These are phyloP conservation scores for Eremothecium gossypii DNA, from an alignment of 1,139 yeast species.

Conservation along the genomic window DNA sequence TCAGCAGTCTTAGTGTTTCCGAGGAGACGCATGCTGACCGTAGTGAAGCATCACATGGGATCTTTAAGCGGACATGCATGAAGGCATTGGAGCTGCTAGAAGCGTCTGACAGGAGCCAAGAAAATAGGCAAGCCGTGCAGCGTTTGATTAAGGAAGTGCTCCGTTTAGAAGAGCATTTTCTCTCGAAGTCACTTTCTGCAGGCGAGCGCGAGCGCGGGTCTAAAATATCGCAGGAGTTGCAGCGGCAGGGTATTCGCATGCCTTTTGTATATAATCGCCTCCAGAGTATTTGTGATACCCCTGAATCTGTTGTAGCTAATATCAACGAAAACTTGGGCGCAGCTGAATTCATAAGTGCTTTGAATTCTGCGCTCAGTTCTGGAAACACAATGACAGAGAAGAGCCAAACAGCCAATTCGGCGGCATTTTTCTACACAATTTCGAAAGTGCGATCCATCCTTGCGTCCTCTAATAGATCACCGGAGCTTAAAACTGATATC, in stretches of 20 bases:
- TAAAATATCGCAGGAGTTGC: slow-evolving; percentile 3
- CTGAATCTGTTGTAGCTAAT: background rate
- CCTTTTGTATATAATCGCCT: slow-evolving; percentile 6
- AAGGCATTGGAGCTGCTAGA: slow-evolving; percentile 2
- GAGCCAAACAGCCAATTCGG: background rate
- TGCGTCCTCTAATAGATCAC: background rate
- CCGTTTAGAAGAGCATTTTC: background rate
- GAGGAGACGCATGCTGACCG: background rate
- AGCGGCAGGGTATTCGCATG: slow-evolving; percentile 6
- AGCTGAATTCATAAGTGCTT: background rate
- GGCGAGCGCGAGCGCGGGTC: background rate
- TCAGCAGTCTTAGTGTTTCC: background rate
- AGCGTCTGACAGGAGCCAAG: slow-evolving; percentile 1
- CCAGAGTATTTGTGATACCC: background rate
- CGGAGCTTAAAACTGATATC: background rate
- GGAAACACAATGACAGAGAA: background rate
- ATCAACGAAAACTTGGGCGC: background rate
- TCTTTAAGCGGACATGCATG: slow-evolving; percentile 1
- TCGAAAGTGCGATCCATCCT: slow-evolving; percentile 1
- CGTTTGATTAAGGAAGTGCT: slow-evolving; percentile 1
- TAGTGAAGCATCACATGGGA: background rate
- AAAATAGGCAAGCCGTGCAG: slow-evolving; percentile 2
- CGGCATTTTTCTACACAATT: slow-evolving; percentile 1
- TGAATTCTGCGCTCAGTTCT: background rate
- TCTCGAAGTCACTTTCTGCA: background rate